These are phyloP conservation scores for Emericellopsis cladophorae DNA, from an alignment of 2,329 filamentous ascomycete species.

Conservation along the genomic window DNA sequence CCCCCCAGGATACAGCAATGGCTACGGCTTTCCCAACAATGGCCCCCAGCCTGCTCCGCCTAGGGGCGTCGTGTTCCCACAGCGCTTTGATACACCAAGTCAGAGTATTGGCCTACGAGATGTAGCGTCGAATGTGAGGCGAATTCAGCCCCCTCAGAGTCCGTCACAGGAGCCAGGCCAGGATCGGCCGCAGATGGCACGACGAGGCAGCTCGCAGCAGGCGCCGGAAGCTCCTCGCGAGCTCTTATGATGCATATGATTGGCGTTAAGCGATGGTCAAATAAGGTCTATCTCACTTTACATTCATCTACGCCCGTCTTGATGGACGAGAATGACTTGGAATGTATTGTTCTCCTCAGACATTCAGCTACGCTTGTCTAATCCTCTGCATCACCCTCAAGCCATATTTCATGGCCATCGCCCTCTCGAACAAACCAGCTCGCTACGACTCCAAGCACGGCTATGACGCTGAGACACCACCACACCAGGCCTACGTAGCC, in stretches of 20 bases:
- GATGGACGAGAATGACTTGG: not conserved
- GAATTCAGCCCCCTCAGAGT: not conserved
- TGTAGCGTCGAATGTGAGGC: not conserved
- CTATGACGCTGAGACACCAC: slow-evolving; percentile 40
- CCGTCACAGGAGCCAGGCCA: not conserved
- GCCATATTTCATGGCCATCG: slow-evolving; percentile 50
- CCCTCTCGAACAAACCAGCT: slow-evolving; percentile 47
- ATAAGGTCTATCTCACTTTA: not conserved
- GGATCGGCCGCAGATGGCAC: slow-evolving; percentile 5
- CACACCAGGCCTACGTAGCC: slow-evolving; percentile 47
- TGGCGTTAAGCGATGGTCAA: too few relatives aligned
- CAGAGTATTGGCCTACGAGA: slow-evolving; percentile 2
- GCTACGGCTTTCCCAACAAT: not conserved
- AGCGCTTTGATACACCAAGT: not conserved
- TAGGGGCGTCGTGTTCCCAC: too few relatives aligned
- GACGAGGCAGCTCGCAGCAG: not conserved
- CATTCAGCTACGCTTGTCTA: not conserved
- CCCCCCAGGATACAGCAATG: not conserved
- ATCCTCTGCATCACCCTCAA: slow-evolving; percentile 42
- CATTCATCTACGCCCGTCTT: not conserved
- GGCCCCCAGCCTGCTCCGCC: too few relatives aligned
- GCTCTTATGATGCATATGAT: not conserved
- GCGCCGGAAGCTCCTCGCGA: not conserved
- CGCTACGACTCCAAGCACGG: slow-evolving; percentile 31
- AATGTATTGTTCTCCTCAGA: not conserved